Evolutionary conservation across 495 filamentous ascomycete species (phyloP).

Genomic region (Podospora comata): DNA sequence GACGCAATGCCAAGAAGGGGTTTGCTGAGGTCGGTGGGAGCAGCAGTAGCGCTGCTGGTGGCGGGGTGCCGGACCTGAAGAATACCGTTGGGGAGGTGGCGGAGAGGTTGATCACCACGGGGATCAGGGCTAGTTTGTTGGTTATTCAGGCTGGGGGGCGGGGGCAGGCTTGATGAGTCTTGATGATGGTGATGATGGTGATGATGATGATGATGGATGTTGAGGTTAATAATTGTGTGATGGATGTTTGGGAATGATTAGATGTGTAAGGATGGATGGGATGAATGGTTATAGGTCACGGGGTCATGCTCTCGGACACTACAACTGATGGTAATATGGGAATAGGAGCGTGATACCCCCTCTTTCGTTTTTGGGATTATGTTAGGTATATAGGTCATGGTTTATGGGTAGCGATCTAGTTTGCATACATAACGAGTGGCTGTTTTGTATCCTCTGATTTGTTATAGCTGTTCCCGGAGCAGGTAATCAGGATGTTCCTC

Average conservation of each 20-base stretch:
- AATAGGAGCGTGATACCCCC: not conserved
- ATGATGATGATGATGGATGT: too few species aligned
- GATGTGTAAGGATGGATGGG: not conserved
- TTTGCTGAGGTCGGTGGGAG: not conserved
- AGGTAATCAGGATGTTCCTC: too few species aligned
- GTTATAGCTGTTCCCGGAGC: not conserved
- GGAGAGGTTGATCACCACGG: slow-evolving; percentile 57
- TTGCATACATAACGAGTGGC: not conserved
- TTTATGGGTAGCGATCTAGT: not conserved
- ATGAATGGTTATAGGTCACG: not conserved
- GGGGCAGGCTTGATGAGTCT: slow-evolving; percentile 10
- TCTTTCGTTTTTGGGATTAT: not conserved
- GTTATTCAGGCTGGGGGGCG: slow-evolving; percentile 64
- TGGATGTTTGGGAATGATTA: too few species aligned
- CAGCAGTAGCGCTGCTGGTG: not conserved
- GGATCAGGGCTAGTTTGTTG: slow-evolving; percentile 69
- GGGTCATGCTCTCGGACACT: not conserved
- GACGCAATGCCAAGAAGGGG: slow-evolving; percentile 38
- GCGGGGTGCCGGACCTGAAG: slow-evolving; percentile 42
- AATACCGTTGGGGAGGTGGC: slow-evolving; percentile 67
- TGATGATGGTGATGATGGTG: too few species aligned
- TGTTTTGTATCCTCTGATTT: not conserved
- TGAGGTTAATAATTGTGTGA: too few species aligned
- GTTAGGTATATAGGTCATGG: not conserved
- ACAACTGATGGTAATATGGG: not conserved